These are phyloP conservation scores for Talaromyces sp. DNA, from an alignment of 2,329 filamentous ascomycete genomes.

Conservation along the genomic window DNA sequence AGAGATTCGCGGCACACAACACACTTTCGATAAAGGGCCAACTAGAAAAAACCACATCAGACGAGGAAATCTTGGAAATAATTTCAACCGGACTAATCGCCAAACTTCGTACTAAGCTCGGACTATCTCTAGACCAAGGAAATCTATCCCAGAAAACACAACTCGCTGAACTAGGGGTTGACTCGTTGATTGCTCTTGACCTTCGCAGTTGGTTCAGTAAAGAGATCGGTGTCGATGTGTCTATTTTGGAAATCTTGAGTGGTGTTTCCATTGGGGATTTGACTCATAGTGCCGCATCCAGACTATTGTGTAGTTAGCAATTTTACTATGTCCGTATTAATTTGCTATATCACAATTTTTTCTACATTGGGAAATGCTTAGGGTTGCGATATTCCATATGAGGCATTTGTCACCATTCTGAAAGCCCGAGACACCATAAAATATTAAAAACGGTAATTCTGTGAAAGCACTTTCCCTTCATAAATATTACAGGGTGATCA, in stretches of 20 bases:
- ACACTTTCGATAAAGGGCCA: background rate
- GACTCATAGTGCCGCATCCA: background rate
- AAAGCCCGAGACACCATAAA: too few relatives aligned
- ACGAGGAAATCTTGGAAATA: background rate
- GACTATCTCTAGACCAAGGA: background rate
- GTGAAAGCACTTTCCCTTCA: too few relatives aligned
- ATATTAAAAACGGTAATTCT: too few relatives aligned
- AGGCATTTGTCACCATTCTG: too few relatives aligned
- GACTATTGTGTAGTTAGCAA: background rate
- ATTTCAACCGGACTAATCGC: background rate
- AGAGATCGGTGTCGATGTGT: constrained; percentile 40
- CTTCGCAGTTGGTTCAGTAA: constrained; percentile 42
- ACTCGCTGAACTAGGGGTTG: constrained; percentile 13
- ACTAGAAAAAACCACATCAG: background rate
- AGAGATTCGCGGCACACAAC: background rate
- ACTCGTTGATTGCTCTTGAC: constrained; percentile 18
- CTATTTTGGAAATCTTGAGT: constrained; percentile 43
- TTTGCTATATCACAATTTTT: background rate
- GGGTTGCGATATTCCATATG: too few relatives aligned
- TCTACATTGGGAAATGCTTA: background rate
- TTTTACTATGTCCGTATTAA: background rate
- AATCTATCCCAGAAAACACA: background rate
- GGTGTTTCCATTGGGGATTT: constrained; percentile 16
- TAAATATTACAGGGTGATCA: too few relatives aligned
- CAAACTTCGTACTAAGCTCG: constrained; percentile 1